Evolutionary conservation across 305 asterid genomes (phyloP).

Genomic region (Andrographis paniculata): DNA sequence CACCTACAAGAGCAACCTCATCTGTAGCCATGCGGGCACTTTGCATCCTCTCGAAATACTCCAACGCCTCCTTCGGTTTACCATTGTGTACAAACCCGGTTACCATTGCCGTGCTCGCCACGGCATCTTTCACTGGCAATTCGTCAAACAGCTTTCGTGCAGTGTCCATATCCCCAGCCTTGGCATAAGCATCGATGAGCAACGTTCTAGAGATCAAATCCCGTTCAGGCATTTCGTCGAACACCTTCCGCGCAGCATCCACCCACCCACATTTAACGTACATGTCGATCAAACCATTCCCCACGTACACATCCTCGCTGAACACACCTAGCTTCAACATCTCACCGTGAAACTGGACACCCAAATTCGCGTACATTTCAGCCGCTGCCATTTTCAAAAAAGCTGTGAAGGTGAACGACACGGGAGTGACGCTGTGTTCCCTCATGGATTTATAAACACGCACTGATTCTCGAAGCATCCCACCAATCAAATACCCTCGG

Average conservation of each 20-base stretch:
- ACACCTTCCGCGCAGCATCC: conserved; percentile 47
- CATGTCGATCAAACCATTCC: conserved; percentile 54
- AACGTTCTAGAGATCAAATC: conserved; percentile 61
- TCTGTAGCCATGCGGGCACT: conserved; percentile 46
- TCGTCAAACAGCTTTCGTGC: conserved; percentile 43
- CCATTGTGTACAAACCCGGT: conserved; percentile 69
- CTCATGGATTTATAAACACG: conserved; percentile 50
- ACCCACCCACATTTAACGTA: conserved; percentile 56
- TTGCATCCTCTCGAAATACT: conserved; percentile 60
- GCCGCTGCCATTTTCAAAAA: conserved; percentile 42
- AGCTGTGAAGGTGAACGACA: conserved; percentile 62
- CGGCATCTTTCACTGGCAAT: conserved; percentile 55
- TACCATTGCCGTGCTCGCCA: conserved; percentile 82
- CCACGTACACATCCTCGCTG: conserved; percentile 40
- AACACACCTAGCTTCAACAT: conserved; percentile 60
- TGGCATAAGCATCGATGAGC: conserved; percentile 50
- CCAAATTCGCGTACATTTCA: conserved; percentile 32
- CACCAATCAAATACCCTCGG: conserved; percentile 45
- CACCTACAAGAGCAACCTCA: conserved; percentile 54
- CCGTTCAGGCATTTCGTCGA: conserved; percentile 72
- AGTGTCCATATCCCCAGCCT: conserved; percentile 43
- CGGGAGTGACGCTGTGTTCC: conserved; percentile 33
- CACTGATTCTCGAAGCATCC: conserved; percentile 36
- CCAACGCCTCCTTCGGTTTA: conserved; percentile 65
- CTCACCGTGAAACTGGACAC: conserved; percentile 66